These are phyloP conservation scores for Cytospora piceicola DNA, from an alignment of 2,329 filamentous ascomycete genomes.

Conservation along the genomic window DNA sequence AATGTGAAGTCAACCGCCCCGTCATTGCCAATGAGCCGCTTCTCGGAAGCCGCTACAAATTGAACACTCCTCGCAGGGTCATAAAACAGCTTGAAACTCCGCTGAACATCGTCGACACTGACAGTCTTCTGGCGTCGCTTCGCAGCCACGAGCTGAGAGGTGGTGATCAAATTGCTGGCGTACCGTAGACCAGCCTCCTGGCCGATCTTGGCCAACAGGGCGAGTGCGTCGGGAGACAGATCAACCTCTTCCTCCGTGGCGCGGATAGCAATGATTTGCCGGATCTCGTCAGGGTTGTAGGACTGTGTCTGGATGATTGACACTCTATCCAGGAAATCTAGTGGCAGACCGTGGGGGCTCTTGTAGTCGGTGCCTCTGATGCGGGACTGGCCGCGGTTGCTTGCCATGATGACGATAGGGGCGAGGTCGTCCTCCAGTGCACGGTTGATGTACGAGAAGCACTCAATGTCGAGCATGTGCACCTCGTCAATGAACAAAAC, in stretches of 20 bases:
- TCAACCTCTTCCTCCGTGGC: slow-evolving; percentile 97
- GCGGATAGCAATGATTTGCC: slow-evolving; percentile 88
- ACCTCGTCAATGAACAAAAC: slow-evolving; percentile 99
- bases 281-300: slow-evolving; percentile 83
- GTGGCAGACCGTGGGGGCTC: slow-evolving; percentile 88
- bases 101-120: slow-evolving; percentile 83
- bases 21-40: slow-evolving; percentile 86
- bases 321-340: slow-evolving; percentile 94
- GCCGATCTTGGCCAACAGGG: slow-evolving; percentile 93
- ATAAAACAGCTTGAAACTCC: slow-evolving; percentile 93
- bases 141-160: slow-evolving; percentile 82
- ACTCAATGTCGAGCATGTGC: slow-evolving; percentile 99
- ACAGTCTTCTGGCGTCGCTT: slow-evolving; percentile 88
- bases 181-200: slow-evolving; percentile 91
- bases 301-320: slow-evolving; percentile 94
- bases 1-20: slow-evolving; percentile 75
- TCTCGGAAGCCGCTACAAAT: slow-evolving; percentile 89
- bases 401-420: slow-evolving; percentile 98
- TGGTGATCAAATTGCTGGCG: slow-evolving; percentile 97
- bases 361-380: slow-evolving; percentile 94
- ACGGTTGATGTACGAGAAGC: slow-evolving; percentile 96
- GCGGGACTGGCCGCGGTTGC: slow-evolving; percentile 87
- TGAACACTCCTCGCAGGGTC: slow-evolving; percentile 86
- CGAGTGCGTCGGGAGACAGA: slow-evolving; percentile 84
- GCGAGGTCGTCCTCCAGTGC: slow-evolving; percentile 93